phyloP scores from a whole-genome alignment of 1,139 yeast species.

The Blastobotrys persicus region DNA sequence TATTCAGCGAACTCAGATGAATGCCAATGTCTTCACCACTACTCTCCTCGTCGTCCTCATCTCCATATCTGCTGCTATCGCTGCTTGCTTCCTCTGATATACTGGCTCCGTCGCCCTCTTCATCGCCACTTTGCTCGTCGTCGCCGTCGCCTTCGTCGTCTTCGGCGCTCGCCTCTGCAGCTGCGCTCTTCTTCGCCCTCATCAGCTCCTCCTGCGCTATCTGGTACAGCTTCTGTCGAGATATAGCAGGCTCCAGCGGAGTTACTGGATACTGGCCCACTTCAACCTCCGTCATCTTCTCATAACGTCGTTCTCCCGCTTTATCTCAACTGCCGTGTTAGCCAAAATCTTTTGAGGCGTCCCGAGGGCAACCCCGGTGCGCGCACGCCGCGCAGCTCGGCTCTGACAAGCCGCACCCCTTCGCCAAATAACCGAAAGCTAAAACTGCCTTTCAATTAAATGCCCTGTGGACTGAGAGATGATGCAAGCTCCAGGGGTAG shows the following conservation, averaged over 20 bases:
- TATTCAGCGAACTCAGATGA: constrained; percentile 37
- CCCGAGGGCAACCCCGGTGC: not conserved
- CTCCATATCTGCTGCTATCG: not conserved
- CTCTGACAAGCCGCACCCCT: not conserved
- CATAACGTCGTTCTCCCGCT: not conserved
- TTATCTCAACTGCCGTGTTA: not conserved
- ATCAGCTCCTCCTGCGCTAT: constrained; percentile 25
- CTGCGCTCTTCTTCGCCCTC: constrained; percentile 7
- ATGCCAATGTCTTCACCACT: constrained; percentile 25
- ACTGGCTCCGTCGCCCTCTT: constrained; percentile 8
- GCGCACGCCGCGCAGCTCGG: constrained; percentile 1
- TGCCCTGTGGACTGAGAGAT: too few relatives aligned
- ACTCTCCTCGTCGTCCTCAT: constrained; percentile 20
- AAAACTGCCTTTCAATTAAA: too few relatives aligned
- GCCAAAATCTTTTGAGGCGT: not conserved
- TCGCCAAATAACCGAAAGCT: not conserved
- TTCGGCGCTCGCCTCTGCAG: constrained; percentile 5
- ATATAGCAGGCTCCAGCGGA: constrained; percentile 21
- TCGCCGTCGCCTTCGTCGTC: constrained; percentile 15
- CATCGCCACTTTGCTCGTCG: constrained; percentile 14
- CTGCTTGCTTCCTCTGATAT: not conserved
- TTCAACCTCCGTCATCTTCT: constrained; percentile 11
- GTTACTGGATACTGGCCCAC: constrained; percentile 13
- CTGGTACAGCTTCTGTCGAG: constrained; percentile 21
- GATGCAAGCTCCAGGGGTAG: too few relatives aligned